Percentiles rank a stretch among this genome's conserved stretches.
These are phyloP conservation scores for Cordia subcordata DNA, from an alignment of 257 asterid genomes.

Conservation along the genomic window DNA sequence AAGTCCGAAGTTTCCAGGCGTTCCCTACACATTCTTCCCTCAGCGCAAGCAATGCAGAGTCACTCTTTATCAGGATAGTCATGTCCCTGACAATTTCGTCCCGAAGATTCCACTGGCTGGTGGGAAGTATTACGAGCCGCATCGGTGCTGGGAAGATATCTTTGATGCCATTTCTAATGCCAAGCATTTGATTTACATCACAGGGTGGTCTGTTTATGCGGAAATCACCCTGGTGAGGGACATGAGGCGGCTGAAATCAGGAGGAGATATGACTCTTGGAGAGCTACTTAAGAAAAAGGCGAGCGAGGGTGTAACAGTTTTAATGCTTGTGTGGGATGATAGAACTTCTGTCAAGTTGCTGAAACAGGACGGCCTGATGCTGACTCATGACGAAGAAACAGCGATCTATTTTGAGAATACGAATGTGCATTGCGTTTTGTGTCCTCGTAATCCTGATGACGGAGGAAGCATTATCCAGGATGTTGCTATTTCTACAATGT, in stretches of 20 bases:
- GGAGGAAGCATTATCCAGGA: slow-evolving; percentile 55
- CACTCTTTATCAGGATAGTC: slow-evolving; percentile 66
- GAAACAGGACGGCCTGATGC: slow-evolving; percentile 61
- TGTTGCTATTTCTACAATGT: slow-evolving; percentile 49
- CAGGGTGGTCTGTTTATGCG: slow-evolving; percentile 73
- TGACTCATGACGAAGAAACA: slow-evolving; percentile 63
- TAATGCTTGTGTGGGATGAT: slow-evolving; percentile 75
- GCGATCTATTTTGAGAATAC: slow-evolving; percentile 32
- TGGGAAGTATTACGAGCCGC: slow-evolving; percentile 50
- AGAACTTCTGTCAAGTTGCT: slow-evolving; percentile 50
- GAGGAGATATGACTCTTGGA: slow-evolving; percentile 56
- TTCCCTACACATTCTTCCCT: slow-evolving; percentile 56
- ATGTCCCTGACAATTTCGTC: slow-evolving; percentile 53
- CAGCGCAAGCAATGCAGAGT: slow-evolving; percentile 51
- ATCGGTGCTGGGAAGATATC: slow-evolving; percentile 69
- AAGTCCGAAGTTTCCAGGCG: slow-evolving; percentile 26
- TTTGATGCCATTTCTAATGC: slow-evolving; percentile 52
- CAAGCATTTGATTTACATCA: slow-evolving; percentile 50
- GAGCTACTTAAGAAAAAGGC: slow-evolving; percentile 61
- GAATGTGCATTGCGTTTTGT: slow-evolving; percentile 53
- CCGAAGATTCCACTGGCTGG: slow-evolving; percentile 57
- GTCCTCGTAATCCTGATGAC: slow-evolving; percentile 73
- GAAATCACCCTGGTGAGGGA: slow-evolving; percentile 53
- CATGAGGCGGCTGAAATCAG: slow-evolving; percentile 43
- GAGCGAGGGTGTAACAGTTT: slow-evolving; percentile 58